Conservation (phyloP, 129 eudicot species). For the Apium graveolens region DNA sequence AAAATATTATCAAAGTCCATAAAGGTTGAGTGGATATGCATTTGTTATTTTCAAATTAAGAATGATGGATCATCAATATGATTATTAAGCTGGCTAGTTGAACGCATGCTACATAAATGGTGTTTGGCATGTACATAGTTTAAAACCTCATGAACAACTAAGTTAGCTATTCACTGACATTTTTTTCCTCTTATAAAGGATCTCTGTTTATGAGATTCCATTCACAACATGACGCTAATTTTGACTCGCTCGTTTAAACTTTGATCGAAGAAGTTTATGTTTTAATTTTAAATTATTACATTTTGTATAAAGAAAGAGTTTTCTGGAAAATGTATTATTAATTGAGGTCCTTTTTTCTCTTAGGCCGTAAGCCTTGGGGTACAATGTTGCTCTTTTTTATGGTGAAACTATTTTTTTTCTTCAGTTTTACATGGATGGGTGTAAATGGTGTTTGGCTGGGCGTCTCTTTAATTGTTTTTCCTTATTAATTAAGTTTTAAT, state of each 20-base stretch:
- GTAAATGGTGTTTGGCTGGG: background rate
- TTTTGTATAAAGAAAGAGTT: background rate
- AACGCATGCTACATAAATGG: background rate
- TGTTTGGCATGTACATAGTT: background rate
- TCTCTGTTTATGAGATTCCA: background rate
- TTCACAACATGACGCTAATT: background rate
- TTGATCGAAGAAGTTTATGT: background rate
- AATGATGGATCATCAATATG: background rate
- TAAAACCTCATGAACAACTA: background rate
- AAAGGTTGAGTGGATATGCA: background rate
- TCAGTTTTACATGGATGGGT: background rate
- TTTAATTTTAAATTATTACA: background rate
- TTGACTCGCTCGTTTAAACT: background rate
- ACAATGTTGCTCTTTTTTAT: background rate
- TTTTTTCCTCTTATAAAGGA: too few relatives aligned
- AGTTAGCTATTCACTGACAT: background rate
- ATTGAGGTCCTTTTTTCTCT: background rate
- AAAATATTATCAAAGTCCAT: too few relatives aligned
- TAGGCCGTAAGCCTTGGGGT: background rate
- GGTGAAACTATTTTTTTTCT: background rate
- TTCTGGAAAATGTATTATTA: background rate
- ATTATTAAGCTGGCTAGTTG: too few relatives aligned
- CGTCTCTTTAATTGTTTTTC: background rate
- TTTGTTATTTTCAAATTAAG: background rate
- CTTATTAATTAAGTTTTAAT: background rate